phyloP scores from a whole-genome alignment of 2,329 filamentous ascomycete genomes.

The Fusarium buxicola region DNA sequence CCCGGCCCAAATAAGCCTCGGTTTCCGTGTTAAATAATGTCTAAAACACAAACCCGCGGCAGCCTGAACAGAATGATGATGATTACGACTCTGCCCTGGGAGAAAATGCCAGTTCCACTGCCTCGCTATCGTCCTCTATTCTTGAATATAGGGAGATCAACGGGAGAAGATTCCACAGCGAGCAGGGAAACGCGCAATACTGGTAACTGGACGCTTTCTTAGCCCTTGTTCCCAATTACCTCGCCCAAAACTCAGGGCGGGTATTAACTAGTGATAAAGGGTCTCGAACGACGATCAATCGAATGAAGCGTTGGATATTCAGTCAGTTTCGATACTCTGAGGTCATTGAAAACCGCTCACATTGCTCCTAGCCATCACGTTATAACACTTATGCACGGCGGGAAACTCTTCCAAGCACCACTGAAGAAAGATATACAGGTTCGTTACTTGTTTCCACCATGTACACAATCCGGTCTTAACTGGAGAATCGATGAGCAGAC shows the following conservation, averaged over 20 bases:
- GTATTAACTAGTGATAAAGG: not conserved
- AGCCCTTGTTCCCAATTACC: too few relatives aligned
- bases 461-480: too few relatives aligned
- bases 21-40: rapidly evolving
- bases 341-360: not conserved
- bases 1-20: not conserved
- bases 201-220: not conserved
- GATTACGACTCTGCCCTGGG: not conserved
- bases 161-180: constrained; percentile 10
- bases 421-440: not conserved
- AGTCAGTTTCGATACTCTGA: not conserved
- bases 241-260: too few relatives aligned
- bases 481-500: not conserved
- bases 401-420: not conserved
- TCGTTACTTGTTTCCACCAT: too few relatives aligned
- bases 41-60: not conserved
- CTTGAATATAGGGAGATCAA: constrained; percentile 10
- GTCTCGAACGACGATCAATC: constrained; percentile 17
- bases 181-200: constrained; percentile 9
- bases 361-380: not conserved
- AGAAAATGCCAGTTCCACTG: constrained; percentile 2
- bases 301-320: constrained; percentile 9
- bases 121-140: constrained; percentile 7
- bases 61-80: not conserved
- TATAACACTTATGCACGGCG: not conserved